phyloP scores from a whole-genome alignment of 352 stramenopile genomes.

The Pythium volutum region DNA sequence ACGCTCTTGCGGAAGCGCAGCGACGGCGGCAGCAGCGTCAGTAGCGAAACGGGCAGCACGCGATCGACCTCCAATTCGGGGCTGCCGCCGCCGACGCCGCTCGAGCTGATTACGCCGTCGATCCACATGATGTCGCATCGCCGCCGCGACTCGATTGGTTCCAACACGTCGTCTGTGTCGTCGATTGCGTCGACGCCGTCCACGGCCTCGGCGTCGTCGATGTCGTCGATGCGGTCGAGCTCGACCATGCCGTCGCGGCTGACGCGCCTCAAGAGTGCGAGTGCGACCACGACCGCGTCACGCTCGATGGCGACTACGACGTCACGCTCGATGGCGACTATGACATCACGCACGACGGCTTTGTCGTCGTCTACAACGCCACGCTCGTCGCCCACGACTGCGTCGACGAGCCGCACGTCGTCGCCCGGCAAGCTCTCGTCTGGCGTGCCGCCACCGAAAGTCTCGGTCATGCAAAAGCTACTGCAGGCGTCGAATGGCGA shows the following conservation, averaged over 20 bases:
- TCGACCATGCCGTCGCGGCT: slow-evolving; percentile 3
- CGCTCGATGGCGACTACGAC: neutral
- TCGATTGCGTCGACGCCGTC: slow-evolving; percentile 27
- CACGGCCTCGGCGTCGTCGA: slow-evolving; percentile 11
- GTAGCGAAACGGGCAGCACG: neutral
- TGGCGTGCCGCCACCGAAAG: slow-evolving; percentile 18
- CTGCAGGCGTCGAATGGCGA: slow-evolving; percentile 16
- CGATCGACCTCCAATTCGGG: neutral
- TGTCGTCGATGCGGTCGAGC: slow-evolving; percentile 11
- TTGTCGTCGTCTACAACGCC: too few species aligned
- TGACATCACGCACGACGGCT: too few species aligned
- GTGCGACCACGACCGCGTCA: neutral
- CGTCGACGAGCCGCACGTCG: slow-evolving; percentile 5
- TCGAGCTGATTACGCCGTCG: slow-evolving; percentile 20
- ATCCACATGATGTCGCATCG: slow-evolving; percentile 5
- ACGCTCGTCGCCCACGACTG: neutral
- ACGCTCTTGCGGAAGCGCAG: slow-evolving; percentile 20
- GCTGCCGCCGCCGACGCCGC: neutral
- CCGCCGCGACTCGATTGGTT: slow-evolving; percentile 25
- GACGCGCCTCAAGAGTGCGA: neutral
- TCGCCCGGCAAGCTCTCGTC: slow-evolving; percentile 13
- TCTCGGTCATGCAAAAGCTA: slow-evolving; percentile 24
- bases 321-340: neutral
- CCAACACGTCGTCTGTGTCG: slow-evolving; percentile 21
- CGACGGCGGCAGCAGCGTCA: slow-evolving; percentile 3